These are phyloP conservation scores for Primulina tabacum DNA, from an alignment of 257 asterid genomes.

Conservation along the genomic window DNA sequence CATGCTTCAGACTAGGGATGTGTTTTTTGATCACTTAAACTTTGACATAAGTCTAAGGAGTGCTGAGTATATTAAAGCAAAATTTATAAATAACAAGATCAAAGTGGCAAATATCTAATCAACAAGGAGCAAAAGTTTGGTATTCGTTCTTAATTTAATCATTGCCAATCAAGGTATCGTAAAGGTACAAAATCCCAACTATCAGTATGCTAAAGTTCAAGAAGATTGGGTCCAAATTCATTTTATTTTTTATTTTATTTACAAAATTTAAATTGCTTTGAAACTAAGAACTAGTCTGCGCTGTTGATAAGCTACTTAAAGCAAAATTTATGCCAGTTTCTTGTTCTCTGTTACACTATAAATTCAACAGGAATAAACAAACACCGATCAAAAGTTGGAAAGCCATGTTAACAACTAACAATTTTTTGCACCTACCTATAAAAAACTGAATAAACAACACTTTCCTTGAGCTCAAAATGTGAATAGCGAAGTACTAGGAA, in stretches of 20 bases:
- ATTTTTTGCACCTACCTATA: background rate
- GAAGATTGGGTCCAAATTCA: too few species aligned
- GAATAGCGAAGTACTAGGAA: background rate
- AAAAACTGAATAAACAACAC: too few species aligned
- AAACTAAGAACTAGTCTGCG: background rate
- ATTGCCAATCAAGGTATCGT: background rate
- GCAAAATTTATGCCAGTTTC: background rate
- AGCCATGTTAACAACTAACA: background rate
- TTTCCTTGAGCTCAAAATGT: background rate
- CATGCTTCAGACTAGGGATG: background rate
- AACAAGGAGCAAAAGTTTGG: background rate
- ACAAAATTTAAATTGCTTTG: background rate
- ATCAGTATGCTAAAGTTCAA: too few species aligned
- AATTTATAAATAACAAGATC: background rate
- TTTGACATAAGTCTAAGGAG: background rate
- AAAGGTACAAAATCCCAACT: background rate
- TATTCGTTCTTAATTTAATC: background rate
- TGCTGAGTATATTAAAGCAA: background rate
- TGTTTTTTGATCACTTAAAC: background rate
- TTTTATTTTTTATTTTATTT: too few species aligned
- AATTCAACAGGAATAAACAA: background rate
- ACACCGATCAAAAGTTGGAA: background rate
- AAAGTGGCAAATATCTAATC: background rate
- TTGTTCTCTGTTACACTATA: background rate
- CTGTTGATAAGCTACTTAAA: background rate